Conservation (phyloP, 352 stramenopile genomes). For the Pythium sukuiense region DNA sequence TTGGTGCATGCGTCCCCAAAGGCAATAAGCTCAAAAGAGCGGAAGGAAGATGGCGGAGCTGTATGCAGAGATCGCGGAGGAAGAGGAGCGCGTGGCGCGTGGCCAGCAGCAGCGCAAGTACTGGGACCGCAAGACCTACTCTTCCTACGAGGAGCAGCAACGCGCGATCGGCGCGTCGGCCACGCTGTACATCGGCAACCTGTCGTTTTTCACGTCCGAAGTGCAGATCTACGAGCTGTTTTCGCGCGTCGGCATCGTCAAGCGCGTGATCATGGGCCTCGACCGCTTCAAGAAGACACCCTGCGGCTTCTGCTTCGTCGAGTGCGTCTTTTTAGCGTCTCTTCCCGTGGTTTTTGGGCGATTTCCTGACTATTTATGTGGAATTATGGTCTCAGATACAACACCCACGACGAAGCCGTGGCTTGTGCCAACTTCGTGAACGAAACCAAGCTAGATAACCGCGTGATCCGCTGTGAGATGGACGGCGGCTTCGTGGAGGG, state of each 20-base stretch:
- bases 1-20: neutral
- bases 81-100: constrained; percentile 67
- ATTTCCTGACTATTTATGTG: neutral
- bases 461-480: constrained; percentile 87
- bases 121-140: constrained; percentile 95
- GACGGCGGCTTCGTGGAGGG: constrained; percentile 86
- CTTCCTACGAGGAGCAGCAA: constrained; percentile 92
- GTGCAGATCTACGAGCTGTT: constrained; percentile 96
- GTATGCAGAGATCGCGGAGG: constrained; percentile 57
- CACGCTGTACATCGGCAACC: constrained; percentile 97
- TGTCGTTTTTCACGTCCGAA: constrained; percentile 97
- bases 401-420: constrained; percentile 63
- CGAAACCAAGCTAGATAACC: constrained; percentile 88
- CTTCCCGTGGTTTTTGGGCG: neutral
- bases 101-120: constrained; percentile 84
- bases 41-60: constrained; percentile 50
- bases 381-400: constrained; percentile 41
- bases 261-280: constrained; percentile 95
- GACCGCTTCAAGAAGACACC: constrained; percentile 95
- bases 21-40: neutral
- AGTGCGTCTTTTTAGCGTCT: constrained; percentile 55
- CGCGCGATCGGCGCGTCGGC: constrained; percentile 86
- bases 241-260: constrained; percentile 90
- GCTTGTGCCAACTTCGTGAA: constrained; percentile 83
- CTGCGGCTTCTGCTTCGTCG: constrained; percentile 98